Conservation (phyloP, 345 rosid species). For the Brassica nigra region DNA sequence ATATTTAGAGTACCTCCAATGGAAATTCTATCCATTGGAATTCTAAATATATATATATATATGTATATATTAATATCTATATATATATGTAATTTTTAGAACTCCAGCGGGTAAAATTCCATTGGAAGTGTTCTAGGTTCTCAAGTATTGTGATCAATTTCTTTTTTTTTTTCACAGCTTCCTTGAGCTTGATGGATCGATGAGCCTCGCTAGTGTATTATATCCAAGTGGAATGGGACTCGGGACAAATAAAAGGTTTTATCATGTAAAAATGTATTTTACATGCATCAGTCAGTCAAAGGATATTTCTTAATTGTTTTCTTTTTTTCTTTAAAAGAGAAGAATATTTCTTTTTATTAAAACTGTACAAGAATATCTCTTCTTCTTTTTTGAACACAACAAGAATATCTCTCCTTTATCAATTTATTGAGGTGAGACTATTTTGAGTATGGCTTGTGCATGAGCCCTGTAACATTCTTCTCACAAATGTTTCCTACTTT, state of each 20-base stretch:
- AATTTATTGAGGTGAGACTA: conserved; percentile 42
- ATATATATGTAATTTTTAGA: too few relatives aligned
- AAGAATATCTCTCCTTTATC: not conserved
- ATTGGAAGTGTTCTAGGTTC: too few relatives aligned
- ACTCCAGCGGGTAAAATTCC: too few relatives aligned
- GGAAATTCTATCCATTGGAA: too few relatives aligned
- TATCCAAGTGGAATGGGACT: not conserved
- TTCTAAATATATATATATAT: too few relatives aligned
- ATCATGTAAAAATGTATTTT: conserved; percentile 33
- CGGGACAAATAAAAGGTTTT: not conserved
- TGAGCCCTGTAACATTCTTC: conserved; percentile 52
- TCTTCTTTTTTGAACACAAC: not conserved
- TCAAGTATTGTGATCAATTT: too few relatives aligned
- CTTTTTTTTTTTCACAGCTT: not conserved
- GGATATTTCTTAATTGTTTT: not conserved
- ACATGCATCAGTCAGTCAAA: conserved; percentile 4
- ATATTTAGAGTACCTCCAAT: too few relatives aligned
- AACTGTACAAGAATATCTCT: too few relatives aligned
- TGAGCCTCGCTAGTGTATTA: not conserved
- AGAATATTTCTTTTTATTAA: too few relatives aligned
- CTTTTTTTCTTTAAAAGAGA: not conserved
- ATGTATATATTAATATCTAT: too few relatives aligned
- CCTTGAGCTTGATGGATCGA: conserved; percentile 1
- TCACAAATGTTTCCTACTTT: conserved; percentile 48
- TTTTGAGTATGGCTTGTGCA: conserved; percentile 66